Evolutionary conservation across 2,329 filamentous ascomycete species (phyloP).

Genomic region (Emydomyces testavorans): DNA sequence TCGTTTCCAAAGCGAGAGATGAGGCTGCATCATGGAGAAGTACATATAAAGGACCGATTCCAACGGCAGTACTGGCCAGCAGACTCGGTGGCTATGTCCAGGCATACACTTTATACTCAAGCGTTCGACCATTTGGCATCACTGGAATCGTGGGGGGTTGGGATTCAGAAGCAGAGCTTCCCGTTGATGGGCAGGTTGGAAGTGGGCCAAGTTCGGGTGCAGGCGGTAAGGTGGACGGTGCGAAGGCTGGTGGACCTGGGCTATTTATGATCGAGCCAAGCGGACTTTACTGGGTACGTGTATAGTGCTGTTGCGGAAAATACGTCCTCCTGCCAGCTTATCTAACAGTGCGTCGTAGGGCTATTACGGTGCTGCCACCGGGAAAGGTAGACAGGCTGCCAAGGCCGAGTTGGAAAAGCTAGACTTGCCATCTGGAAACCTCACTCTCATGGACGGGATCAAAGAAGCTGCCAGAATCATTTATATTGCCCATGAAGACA

Average conservation of each 20-base stretch:
- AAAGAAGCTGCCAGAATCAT: conserved; percentile 97
- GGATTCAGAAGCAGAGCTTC: conserved; percentile 75
- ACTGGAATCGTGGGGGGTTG: conserved; percentile 88
- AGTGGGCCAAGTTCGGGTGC: conserved; percentile 64
- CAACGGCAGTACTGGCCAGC: conserved; percentile 73
- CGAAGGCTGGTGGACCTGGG: conserved; percentile 74
- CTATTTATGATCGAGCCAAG: conserved; percentile 99
- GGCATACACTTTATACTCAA: conserved; percentile 94
- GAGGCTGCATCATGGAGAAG: conserved; percentile 85
- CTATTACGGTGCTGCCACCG: conserved; percentile 94
- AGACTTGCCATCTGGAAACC: conserved; percentile 63
- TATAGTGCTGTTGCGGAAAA: background rate
- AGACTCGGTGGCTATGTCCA: conserved; percentile 95
- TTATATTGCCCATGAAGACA: conserved; percentile 94
- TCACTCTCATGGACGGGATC: conserved; percentile 75
- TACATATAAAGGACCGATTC: conserved; percentile 89
- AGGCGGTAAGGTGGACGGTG: conserved; percentile 67
- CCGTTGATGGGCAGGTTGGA: conserved; percentile 85
- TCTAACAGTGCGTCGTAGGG: conserved; percentile 41
- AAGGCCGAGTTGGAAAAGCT: conserved; percentile 99
- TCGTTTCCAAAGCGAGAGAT: conserved; percentile 85
- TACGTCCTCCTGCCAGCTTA: conserved; percentile 19
- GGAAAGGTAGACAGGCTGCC: conserved; percentile 90
- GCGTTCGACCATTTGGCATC: conserved; percentile 91
- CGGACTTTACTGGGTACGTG: conserved; percentile 74